Percentiles rank a stretch among this genome's conserved stretches.
Evolutionary conservation across 169 alveolate genomes (phyloP).

Genomic region (Cyclospora cayetanensis): DNA sequence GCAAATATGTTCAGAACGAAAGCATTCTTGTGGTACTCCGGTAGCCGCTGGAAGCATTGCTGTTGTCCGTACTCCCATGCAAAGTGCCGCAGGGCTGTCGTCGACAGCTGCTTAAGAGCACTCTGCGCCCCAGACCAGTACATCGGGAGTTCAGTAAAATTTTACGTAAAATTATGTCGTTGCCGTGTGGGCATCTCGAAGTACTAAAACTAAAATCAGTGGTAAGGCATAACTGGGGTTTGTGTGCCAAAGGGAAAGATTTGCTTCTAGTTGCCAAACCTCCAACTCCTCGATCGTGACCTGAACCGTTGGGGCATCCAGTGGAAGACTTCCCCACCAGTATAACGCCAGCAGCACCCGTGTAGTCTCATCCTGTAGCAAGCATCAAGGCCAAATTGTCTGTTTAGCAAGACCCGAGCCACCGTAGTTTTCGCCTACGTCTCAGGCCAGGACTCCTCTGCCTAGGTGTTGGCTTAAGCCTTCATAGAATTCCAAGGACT

Average conservation of each 20-base stretch:
- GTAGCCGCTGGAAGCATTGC: conserved; percentile 20
- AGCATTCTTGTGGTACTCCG: conserved; percentile 79
- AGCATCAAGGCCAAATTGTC: no score
- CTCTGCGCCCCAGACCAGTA: not conserved
- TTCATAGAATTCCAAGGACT: no score
- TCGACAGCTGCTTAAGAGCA: conserved; percentile 22
- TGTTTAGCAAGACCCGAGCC: no score
- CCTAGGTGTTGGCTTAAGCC: no score
- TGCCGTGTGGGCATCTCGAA: not conserved
- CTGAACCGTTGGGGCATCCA: not conserved
- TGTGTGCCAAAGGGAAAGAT: not conserved
- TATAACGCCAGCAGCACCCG: not conserved
- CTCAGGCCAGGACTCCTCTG: no score
- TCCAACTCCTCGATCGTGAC: not conserved
- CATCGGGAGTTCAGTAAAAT: not conserved
- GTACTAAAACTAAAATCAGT: no score
- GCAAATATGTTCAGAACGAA: conserved; percentile 88
- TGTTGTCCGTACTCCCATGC: not conserved
- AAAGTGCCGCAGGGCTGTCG: not conserved
- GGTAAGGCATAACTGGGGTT: no score
- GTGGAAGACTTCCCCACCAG: conserved; percentile 51
- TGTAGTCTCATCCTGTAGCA: not conserved
- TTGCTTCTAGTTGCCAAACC: not conserved
- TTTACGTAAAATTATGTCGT: not conserved
- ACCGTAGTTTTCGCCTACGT: no score